These are phyloP conservation scores for Protea cynaroides DNA, from an alignment of 164 flowering plant genomes.

Conservation along the genomic window DNA sequence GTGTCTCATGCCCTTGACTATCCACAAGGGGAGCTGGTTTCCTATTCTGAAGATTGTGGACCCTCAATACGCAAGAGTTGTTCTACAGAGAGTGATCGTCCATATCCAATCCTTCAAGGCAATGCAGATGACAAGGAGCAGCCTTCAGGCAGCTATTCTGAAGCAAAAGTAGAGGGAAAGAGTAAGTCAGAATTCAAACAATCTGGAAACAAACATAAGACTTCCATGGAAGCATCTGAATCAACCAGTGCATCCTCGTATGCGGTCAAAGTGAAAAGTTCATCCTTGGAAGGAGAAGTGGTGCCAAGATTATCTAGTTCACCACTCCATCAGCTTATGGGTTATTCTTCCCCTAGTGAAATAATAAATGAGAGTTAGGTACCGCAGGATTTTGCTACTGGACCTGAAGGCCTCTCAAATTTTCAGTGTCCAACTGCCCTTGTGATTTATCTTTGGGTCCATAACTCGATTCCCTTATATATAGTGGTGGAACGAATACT, in stretches of 20 bases:
- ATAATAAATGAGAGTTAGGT: too few species aligned
- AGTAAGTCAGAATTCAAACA: constrained; percentile 11
- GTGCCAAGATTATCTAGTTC: constrained; percentile 21
- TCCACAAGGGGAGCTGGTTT: constrained; percentile 28
- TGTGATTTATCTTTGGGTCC: too few species aligned
- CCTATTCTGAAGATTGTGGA: constrained; percentile 51
- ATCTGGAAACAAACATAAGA: constrained; percentile 10
- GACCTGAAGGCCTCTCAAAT: too few species aligned
- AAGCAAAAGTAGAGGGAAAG: constrained; percentile 14
- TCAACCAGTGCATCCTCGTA: constrained; percentile 18
- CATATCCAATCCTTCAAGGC: constrained; percentile 6
- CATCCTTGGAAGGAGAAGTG: constrained; percentile 26
- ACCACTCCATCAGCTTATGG: constrained; percentile 77
- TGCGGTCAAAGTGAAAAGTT: constrained; percentile 10
- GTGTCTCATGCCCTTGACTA: constrained; percentile 12
- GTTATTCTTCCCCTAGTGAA: constrained; percentile 45
- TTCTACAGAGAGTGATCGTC: constrained; percentile 42
- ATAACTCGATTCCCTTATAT: too few species aligned
- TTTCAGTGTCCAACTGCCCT: too few species aligned
- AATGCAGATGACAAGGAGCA: constrained; percentile 15
- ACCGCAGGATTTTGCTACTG: too few species aligned
- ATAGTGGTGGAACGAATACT: too few species aligned
- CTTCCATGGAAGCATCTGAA: constrained; percentile 8
- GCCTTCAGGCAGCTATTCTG: constrained; percentile 10
- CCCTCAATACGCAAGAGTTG: constrained; percentile 29